These are phyloP conservation scores for Hymenoscyphus linearis DNA, from an alignment of 2,329 filamentous ascomycete species.

Conservation along the genomic window DNA sequence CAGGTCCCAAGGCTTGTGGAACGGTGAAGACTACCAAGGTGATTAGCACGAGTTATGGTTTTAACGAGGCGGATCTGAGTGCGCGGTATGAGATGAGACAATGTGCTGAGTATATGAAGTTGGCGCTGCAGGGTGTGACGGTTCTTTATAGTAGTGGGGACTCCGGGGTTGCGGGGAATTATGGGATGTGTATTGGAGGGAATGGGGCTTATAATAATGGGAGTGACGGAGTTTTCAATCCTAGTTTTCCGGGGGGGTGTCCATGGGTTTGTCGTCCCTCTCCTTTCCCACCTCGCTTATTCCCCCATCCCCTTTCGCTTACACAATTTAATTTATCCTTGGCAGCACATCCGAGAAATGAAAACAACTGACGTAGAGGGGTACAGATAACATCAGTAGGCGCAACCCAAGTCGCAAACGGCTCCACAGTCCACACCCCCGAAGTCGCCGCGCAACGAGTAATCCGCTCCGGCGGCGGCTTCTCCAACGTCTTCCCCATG, in stretches of 20 bases:
- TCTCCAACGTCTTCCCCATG: slow-evolving; percentile 49
- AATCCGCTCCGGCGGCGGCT: slow-evolving; percentile 71
- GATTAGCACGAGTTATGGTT: slow-evolving; percentile 49
- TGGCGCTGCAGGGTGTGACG: slow-evolving; percentile 46
- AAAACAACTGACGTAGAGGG: not conserved
- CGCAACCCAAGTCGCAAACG: slow-evolving; percentile 42
- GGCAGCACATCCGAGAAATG: not conserved
- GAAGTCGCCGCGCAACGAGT: slow-evolving; percentile 47
- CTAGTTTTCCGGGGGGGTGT: slow-evolving; percentile 42
- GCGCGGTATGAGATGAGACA: slow-evolving; percentile 45
- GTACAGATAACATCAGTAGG: slow-evolving; percentile 46
- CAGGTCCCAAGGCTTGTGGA: slow-evolving; percentile 42
- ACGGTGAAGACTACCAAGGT: slow-evolving; percentile 44
- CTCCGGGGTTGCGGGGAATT: slow-evolving; percentile 40
- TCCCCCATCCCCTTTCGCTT: no score
- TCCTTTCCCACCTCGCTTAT: not conserved
- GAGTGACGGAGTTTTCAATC: slow-evolving; percentile 39
- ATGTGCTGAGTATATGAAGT: slow-evolving; percentile 53
- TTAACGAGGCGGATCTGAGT: slow-evolving; percentile 46
- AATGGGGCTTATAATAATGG: slow-evolving; percentile 32
- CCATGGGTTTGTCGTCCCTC: slow-evolving; percentile 30
- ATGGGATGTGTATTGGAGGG: slow-evolving; percentile 34
- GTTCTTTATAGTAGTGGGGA: slow-evolving; percentile 49
- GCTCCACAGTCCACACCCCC: slow-evolving; percentile 28
- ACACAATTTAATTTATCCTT: no score